Conservation (phyloP, 1,139 yeast species). For the Geotrichum citri-aurantii region DNA sequence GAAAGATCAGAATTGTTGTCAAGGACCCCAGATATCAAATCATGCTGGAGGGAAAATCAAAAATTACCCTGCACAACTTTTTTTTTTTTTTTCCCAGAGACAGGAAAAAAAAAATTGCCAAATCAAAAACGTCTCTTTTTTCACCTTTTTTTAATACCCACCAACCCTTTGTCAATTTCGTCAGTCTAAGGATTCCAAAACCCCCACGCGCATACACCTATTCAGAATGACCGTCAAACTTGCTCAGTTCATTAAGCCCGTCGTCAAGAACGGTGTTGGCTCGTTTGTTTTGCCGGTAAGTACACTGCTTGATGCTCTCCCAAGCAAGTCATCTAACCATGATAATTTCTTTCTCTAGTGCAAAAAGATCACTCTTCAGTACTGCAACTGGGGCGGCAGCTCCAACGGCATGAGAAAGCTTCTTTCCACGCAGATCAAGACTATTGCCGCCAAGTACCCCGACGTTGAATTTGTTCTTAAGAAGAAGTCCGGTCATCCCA, state of each 20-base stretch:
- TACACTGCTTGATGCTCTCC: conserved; percentile 17
- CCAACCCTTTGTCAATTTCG: background rate
- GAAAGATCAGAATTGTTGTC: background rate
- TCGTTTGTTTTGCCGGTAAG: conserved; percentile 56
- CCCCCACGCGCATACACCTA: background rate
- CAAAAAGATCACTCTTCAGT: conserved; percentile 62
- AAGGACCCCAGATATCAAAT: background rate
- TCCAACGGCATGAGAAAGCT: conserved; percentile 77
- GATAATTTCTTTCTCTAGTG: conserved; percentile 40
- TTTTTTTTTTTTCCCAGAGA: too few relatives aligned
- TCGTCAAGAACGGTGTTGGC: conserved; percentile 71
- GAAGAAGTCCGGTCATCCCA: conserved; percentile 78
- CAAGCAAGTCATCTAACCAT: background rate
- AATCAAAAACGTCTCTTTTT: conserved; percentile 4
- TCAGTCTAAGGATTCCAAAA: background rate
- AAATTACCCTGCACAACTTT: conserved; percentile 8
- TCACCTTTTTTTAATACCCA: background rate
- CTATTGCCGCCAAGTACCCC: conserved; percentile 55
- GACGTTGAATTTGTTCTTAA: conserved; percentile 65
- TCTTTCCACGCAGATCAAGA: conserved; percentile 50
- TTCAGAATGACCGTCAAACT: conserved; percentile 29
- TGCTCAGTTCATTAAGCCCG: conserved; percentile 25
- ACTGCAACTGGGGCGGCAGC: conserved; percentile 95
- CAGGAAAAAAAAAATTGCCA: conserved; percentile 5
- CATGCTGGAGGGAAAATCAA: background rate